A percentile compares a stretch with the other conserved stretches of the same genome.
Evolutionary conservation across 768 basidiomycete species (phyloP).

Genomic region (Goffeauzyma gilvescens): DNA sequence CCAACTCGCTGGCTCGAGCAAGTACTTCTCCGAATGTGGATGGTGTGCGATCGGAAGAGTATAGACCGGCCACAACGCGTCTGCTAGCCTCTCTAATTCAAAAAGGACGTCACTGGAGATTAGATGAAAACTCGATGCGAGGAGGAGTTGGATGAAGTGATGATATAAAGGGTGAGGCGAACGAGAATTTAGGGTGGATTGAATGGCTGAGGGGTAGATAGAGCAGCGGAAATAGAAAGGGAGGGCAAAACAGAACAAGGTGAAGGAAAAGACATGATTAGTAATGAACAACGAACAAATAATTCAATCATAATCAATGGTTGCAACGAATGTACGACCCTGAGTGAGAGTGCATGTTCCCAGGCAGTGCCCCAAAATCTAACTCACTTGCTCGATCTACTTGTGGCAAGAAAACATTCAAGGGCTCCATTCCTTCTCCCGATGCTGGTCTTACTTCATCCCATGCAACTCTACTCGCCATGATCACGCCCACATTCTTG

Average conservation of each 20-base stretch:
- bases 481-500: neutral
- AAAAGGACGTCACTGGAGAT: conserved; percentile 8
- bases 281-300: no score
- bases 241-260: neutral
- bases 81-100: conserved; percentile 18
- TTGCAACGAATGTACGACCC: neutral
- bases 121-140: conserved; percentile 18
- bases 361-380: neutral
- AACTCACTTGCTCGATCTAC: conserved; percentile 17
- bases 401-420: conserved; percentile 23
- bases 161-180: conserved; percentile 24
- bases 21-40: conserved; percentile 16
- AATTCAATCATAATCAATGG: no score
- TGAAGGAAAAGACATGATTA: neutral
- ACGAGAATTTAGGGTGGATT: conserved; percentile 9
- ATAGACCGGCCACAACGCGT: conserved; percentile 28
- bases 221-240: neutral
- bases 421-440: conserved; percentile 23
- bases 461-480: conserved; percentile 21
- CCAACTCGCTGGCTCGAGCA: conserved; percentile 3
- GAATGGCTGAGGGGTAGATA: conserved; percentile 13
- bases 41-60: conserved; percentile 13
- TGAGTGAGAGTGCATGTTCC: neutral
- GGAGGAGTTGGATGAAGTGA: conserved; percentile 25
- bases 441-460: conserved; percentile 22